phyloP scores from a whole-genome alignment of 2,329 filamentous ascomycete genomes.

The Colletotrichum destructivum region DNA sequence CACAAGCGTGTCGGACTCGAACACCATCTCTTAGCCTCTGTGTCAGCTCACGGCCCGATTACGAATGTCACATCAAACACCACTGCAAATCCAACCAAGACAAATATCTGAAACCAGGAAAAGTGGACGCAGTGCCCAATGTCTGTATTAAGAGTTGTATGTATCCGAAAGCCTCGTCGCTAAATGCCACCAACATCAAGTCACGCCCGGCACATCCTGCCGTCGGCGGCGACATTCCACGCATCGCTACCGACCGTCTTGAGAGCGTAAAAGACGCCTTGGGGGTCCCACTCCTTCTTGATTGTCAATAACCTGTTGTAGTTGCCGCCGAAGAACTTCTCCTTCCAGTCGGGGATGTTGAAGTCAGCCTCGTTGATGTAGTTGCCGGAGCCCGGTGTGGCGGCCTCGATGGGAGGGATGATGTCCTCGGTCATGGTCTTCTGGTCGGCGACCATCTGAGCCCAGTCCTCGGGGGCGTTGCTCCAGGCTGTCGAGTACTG shows the following conservation, averaged over 20 bases:
- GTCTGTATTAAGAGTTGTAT: not conserved
- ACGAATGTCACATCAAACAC: not conserved
- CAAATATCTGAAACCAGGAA: not conserved
- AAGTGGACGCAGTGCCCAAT: not conserved
- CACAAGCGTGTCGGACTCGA: not conserved
- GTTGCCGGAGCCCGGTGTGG: slow-evolving; percentile 58
- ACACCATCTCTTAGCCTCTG: not conserved
- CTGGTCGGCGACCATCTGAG: slow-evolving; percentile 36
- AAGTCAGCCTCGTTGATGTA: slow-evolving; percentile 69
- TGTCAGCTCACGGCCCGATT: not conserved
- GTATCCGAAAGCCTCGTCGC: not conserved
- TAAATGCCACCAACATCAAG: not conserved
- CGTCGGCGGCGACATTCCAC: slow-evolving; percentile 59
- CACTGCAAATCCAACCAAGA: not conserved
- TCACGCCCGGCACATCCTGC: slow-evolving; percentile 56
- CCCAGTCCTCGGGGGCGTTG: slow-evolving; percentile 40
- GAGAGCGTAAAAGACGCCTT: slow-evolving; percentile 61
- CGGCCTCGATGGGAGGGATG: slow-evolving; percentile 43
- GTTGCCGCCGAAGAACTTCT: slow-evolving; percentile 63
- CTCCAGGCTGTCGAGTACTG: slow-evolving; percentile 42
- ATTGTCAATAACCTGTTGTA: slow-evolving; percentile 59
- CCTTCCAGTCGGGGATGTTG: slow-evolving; percentile 61
- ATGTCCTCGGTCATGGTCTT: slow-evolving; percentile 41
- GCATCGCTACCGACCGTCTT: slow-evolving; percentile 67
- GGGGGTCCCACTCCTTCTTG: slow-evolving; percentile 67